A percentile compares a stretch with the other conserved stretches of the same genome.
Conservation (phyloP, 768 basidiomycete species). For the Auricularia heimuer region DNA sequence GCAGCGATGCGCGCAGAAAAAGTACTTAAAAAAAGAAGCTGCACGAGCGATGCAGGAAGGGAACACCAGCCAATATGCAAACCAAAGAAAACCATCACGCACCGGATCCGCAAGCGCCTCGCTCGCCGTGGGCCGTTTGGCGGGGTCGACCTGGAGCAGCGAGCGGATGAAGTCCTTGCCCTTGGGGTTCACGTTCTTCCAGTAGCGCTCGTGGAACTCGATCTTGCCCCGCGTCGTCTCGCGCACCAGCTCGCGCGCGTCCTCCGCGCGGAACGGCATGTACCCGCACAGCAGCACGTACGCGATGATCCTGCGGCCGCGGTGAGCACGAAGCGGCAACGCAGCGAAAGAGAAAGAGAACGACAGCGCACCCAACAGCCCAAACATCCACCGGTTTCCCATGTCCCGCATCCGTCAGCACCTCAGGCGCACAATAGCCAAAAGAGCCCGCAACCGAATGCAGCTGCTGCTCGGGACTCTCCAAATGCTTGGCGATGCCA, state of each 20-base stretch:
- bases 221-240: constrained; percentile 83
- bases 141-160: constrained; percentile 63
- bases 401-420: constrained; percentile 71
- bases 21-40: no score
- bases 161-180: constrained; percentile 77
- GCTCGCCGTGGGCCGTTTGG: constrained; percentile 58
- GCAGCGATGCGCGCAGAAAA: no score
- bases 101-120: constrained; percentile 64
- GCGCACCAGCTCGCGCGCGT: constrained; percentile 58
- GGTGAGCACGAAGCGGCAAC: no score
- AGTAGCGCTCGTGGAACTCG: constrained; percentile 89
- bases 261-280: constrained; percentile 84
- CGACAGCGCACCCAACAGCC: constrained; percentile 85
- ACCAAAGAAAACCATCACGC: constrained; percentile 11
- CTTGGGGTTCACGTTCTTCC: constrained; percentile 64
- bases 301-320: constrained; percentile 91
- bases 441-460: constrained; percentile 69
- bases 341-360: no score
- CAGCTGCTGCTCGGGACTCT: constrained; percentile 60
- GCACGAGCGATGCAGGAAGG: no score
- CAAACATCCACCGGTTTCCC: constrained; percentile 91
- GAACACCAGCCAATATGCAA: no score
- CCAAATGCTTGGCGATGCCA: constrained; percentile 90
- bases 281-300: constrained; percentile 95
- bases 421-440: constrained; percentile 89